Base-by-base conservation (phyloP, 139 green algal genomes). In the Monoraphidium neglectum region DNA sequence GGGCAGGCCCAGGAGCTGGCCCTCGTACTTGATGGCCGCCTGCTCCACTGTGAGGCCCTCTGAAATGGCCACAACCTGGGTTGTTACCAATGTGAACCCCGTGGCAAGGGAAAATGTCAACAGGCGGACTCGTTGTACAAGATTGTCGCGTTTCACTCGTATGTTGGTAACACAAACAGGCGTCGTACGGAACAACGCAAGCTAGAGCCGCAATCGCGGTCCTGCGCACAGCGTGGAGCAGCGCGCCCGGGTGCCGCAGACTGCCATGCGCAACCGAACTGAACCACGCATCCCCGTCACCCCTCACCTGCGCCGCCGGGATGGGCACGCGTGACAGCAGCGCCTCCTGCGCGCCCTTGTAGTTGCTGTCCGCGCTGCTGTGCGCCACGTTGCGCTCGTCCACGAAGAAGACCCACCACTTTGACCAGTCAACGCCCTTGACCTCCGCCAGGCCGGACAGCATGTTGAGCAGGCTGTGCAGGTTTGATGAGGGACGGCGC, bases 301-400 rank as follows among this genome's bases (percentile, higher is more conserved):
- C 68, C 35, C 70, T 82, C 28, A 5, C 82, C 57, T 78, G 59
- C 13, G 28, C 47, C n/a, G 62, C 32, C n/a, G 91, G 89, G 59
- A 96, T 89, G 61, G 69, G 37, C 2, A 95, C 84, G 75, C 95
- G 92, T 72, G 60, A 47, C 18, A 97, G 83, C 38, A 98, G 88
- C 13, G 87, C 85, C 49, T 95, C 85, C 24, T 79, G 24, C 0
- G 89, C 91, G 8, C 81, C 92, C 81, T 90, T 90, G 82, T 88
- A 87, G 68, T 91, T 98, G 81, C 72, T 90, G 81, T 98, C 95
- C 6, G 78, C 36, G 21, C 75, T 84, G 70, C 33, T 68, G 56
- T 92, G 90, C 0, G 92, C 85, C 47, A 98, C 95, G 63, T 93
- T 93, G 61, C 95, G 87, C 84, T 98, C 94, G 61, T 97, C 95